A percentile compares a stretch with the other conserved stretches of the same genome.
Conservation (phyloP, 257 asterid genomes). For the Nicotiana obtusifolia region DNA sequence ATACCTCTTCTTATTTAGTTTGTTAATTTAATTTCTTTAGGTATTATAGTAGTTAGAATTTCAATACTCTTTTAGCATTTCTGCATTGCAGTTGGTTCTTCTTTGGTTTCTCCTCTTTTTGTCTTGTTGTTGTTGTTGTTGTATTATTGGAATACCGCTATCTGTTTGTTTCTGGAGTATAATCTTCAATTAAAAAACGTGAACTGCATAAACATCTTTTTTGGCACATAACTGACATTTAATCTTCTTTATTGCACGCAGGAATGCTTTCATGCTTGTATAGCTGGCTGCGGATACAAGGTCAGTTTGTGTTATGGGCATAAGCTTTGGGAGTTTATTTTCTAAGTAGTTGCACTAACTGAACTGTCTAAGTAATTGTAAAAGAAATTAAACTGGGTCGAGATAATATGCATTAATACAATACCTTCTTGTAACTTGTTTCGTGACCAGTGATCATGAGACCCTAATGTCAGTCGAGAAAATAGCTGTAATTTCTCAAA, state of each 20-base stretch:
- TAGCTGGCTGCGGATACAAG: constrained; percentile 81
- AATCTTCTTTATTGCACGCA: constrained; percentile 22
- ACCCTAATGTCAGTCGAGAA: not conserved
- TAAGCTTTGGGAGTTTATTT: not conserved
- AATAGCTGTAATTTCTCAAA: not conserved
- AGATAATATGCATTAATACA: not conserved
- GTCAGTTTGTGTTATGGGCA: constrained; percentile 28
- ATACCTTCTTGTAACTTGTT: not conserved
- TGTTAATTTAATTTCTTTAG: not conserved
- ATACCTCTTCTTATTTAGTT: not conserved
- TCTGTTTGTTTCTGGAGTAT: not conserved
- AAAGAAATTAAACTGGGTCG: not conserved
- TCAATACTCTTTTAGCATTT: not conserved
- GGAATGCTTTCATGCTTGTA: constrained; percentile 80
- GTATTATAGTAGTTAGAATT: not conserved
- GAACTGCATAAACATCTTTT: not conserved
- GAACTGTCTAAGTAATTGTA: not conserved
- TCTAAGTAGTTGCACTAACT: not conserved
- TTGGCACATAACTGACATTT: not conserved
- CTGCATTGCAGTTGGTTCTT: not conserved
- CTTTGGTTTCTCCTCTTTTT: not conserved
- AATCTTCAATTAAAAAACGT: not conserved
- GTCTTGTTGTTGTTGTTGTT: not conserved
- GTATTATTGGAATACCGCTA: not conserved
- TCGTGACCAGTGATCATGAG: not conserved